Evolutionary conservation across 2,329 filamentous ascomycete species (phyloP), one percentile per base, ranked within the genome.

Genomic region (Aspergillus udagawae): DNA sequence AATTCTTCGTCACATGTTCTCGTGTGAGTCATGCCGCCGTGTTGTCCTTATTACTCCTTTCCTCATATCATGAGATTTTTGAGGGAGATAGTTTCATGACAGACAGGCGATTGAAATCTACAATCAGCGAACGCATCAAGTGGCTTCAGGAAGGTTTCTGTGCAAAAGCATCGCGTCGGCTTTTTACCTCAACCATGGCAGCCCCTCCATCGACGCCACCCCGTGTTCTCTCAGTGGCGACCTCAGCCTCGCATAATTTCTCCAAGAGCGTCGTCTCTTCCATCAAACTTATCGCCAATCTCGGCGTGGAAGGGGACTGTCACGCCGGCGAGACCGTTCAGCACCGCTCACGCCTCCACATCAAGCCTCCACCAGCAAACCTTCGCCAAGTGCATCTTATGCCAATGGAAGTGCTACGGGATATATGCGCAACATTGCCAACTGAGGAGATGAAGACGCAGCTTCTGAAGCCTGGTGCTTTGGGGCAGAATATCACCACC

Each of bases 401-500:
- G 3, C 58, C 58, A 1, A 27, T 53, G 8, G 58, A 60, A n/a
- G 25, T 49, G 5, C 49, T 60, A 7, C 32, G 42, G 3, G 8
- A 35, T 1, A 27, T 56, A 1, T 20, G n/a, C 42, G 3, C 20
- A 20, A 45, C 8, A 6, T 14, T 45, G 42, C 42, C 21, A 0
- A 45, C 42, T 2, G 42, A 45, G 0, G 42, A 20, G 8, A 23
- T 45, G 20, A 45, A 14, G 8, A 10, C n/a, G 3, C 42, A 23
- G 42, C 20, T 45, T 0, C 42, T 45, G n/a, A 1, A 0, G 0
- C 35, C 57, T 0, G 60, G 60, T 4, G 47, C 41, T 0, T 25
- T 62, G 1, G 60, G 60, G 2, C 52, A 62, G 25, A 62, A 62
- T 32, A 50, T 62, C 17, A 60, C 57, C 12, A 62, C 60, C 1